These are phyloP conservation scores for Lepiota brunneoincarnata DNA, from an alignment of 768 basidiomycete genomes.

Conservation along the genomic window DNA sequence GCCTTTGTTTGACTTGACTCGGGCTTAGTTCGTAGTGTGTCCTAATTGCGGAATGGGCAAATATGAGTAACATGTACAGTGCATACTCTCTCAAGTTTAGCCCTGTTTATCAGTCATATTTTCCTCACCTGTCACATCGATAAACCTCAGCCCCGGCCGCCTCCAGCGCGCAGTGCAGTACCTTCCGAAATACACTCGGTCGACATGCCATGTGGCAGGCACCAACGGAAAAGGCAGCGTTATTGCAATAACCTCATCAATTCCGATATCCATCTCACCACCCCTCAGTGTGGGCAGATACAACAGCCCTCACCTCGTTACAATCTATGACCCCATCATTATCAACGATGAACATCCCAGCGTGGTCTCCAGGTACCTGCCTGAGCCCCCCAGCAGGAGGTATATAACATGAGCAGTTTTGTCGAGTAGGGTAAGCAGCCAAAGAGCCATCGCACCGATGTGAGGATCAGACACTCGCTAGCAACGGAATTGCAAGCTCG, in stretches of 20 bases:
- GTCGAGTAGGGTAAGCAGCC: neutral
- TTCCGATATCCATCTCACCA: slow-evolving; percentile 55
- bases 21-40: too few species aligned
- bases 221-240: slow-evolving; percentile 99
- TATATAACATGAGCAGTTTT: slow-evolving; percentile 9
- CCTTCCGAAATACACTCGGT: slow-evolving; percentile 66
- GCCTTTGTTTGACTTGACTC: too few species aligned
- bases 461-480: too few species aligned
- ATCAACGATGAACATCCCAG: slow-evolving; percentile 43
- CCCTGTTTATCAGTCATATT: neutral
- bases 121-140: slow-evolving; percentile 42
- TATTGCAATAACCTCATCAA: slow-evolving; percentile 76
- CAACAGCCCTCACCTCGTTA: slow-evolving; percentile 90
- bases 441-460: neutral
- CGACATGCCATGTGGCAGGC: slow-evolving; percentile 88
- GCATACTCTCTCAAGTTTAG: too few species aligned
- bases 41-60: too few species aligned
- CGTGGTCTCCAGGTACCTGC: neutral
- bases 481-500: too few species aligned
- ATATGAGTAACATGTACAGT: too few species aligned
- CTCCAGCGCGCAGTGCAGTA: slow-evolving; percentile 48
- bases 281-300: slow-evolving; percentile 72
- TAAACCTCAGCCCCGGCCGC: slow-evolving; percentile 66
- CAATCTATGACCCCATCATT: slow-evolving; percentile 71
- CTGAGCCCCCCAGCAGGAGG: neutral